Conservation (phyloP, 2,329 filamentous ascomycete genomes). For the Diaporthe vexans region DNA sequence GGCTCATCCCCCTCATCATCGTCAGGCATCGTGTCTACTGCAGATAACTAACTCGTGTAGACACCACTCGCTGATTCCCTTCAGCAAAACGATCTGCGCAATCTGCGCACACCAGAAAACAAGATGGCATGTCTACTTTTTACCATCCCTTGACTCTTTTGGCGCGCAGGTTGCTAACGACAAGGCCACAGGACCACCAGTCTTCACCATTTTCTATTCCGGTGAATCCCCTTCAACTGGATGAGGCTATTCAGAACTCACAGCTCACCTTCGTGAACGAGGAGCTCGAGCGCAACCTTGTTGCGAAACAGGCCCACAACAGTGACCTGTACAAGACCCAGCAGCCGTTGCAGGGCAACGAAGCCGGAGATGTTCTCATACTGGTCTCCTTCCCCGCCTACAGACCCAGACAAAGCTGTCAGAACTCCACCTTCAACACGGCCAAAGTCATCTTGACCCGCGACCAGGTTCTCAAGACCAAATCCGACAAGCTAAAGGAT, state of each 20-base stretch:
- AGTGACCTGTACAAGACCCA: slow-evolving; percentile 35
- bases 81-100: background rate
- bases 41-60: background rate
- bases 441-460: slow-evolving; percentile 29
- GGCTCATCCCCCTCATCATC: background rate
- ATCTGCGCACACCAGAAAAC: background rate
- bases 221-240: background rate
- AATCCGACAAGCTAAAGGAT: slow-evolving; percentile 24
- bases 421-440: slow-evolving; percentile 7
- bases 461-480: slow-evolving; percentile 33
- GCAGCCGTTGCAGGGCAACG: background rate
- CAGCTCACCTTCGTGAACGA: background rate
- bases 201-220: background rate
- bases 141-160: background rate
- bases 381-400: slow-evolving; percentile 32
- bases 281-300: slow-evolving; percentile 8
- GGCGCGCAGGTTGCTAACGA: background rate
- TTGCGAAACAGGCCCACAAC: slow-evolving; percentile 35
- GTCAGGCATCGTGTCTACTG: background rate
- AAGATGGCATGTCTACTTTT: background rate
- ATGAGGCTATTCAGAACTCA: background rate
- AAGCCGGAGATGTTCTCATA: slow-evolving; percentile 10
- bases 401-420: slow-evolving; percentile 13
- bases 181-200: background rate
- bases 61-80: background rate